Percentiles rank a stretch among this genome's conserved stretches.
Conservation (phyloP, 1,284 basidiomycete genomes). For the Amylostereum chailletii region DNA sequence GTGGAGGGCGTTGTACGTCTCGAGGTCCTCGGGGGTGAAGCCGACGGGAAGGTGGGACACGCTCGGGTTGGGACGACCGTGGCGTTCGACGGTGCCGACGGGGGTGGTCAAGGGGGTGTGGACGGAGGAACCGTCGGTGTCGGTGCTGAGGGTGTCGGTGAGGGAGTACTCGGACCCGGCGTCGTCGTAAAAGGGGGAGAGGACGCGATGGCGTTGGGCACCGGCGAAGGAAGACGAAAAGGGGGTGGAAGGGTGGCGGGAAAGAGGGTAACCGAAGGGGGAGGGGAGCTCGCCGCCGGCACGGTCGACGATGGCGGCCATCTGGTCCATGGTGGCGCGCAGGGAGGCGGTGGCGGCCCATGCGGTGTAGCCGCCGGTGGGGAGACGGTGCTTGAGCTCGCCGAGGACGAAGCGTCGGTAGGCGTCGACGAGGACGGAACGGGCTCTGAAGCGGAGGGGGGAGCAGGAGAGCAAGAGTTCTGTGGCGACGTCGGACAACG, state of each 20-base stretch:
- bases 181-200: slow-evolving; percentile 21
- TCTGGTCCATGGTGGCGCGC: slow-evolving; percentile 35
- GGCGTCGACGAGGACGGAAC: slow-evolving; percentile 67
- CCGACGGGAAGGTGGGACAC: slow-evolving; percentile 7
- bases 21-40: slow-evolving; percentile 18
- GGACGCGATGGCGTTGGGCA: slow-evolving; percentile 5
- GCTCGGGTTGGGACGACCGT: background rate
- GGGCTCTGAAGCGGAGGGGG: slow-evolving; percentile 53
- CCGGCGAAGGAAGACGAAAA: slow-evolving; percentile 8
- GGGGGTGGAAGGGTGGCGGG: slow-evolving; percentile 5
- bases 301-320: slow-evolving; percentile 36
- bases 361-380: slow-evolving; percentile 31
- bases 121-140: slow-evolving; percentile 47
- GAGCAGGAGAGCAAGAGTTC: slow-evolving; percentile 11
- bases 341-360: slow-evolving; percentile 52
- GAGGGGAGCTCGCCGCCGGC: slow-evolving; percentile 24
- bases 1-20: slow-evolving; percentile 28
- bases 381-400: slow-evolving; percentile 28
- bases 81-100: slow-evolving; percentile 13
- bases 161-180: slow-evolving; percentile 17
- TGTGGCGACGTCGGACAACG: slow-evolving; percentile 12
- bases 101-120: slow-evolving; percentile 36
- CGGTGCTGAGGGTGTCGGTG: slow-evolving; percentile 25
- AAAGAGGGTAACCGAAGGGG: slow-evolving; percentile 8
- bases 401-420: slow-evolving; percentile 62